These are phyloP conservation scores for Sugiyamaella floridensis DNA, from an alignment of 805 yeast species.

Conservation along the genomic window DNA sequence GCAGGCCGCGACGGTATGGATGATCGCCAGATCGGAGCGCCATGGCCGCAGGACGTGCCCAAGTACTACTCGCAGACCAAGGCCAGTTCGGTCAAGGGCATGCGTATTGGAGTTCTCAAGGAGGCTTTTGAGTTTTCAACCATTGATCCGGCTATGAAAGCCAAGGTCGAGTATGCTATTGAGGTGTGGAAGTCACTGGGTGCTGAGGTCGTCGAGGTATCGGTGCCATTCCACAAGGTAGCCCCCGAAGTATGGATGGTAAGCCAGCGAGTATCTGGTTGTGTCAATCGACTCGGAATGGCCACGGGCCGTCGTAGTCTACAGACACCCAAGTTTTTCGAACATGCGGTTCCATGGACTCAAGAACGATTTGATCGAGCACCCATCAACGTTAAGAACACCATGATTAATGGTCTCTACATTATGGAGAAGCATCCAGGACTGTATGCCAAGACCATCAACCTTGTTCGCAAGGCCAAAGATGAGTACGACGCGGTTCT, in stretches of 20 bases:
- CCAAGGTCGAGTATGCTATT: constrained; percentile 27
- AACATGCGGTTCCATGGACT: constrained; percentile 6
- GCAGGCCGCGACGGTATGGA: constrained; percentile 36
- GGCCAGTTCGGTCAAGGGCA: constrained; percentile 23
- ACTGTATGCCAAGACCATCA: constrained; percentile 31
- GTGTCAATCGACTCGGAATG: constrained; percentile 10
- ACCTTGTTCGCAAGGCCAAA: constrained; percentile 30
- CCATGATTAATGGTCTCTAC: constrained; percentile 28
- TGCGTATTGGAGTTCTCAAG: constrained; percentile 32
- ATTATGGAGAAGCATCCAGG: constrained; percentile 31
- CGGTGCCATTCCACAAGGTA: constrained; percentile 32
- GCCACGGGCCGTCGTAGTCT: constrained; percentile 9
- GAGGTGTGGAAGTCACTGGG: constrained; percentile 29
- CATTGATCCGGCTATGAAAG: constrained; percentile 28
- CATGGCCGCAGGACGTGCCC: constrained; percentile 11
- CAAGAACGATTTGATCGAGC: constrained; percentile 7
- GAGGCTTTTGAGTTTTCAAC: constrained; percentile 34
- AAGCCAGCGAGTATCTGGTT: constrained; percentile 14
- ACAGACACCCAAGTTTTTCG: constrained; percentile 5
- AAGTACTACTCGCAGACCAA: constrained; percentile 21
- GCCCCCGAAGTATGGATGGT: constrained; percentile 37
- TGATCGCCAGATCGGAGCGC: constrained; percentile 29
- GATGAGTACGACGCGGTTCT: constrained; percentile 31
- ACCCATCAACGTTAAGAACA: constrained; percentile 10
- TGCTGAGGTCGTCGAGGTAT: constrained; percentile 32